These are phyloP conservation scores for Omphalotus guepiniiformis DNA, from an alignment of 768 basidiomycete genomes.

Conservation along the genomic window DNA sequence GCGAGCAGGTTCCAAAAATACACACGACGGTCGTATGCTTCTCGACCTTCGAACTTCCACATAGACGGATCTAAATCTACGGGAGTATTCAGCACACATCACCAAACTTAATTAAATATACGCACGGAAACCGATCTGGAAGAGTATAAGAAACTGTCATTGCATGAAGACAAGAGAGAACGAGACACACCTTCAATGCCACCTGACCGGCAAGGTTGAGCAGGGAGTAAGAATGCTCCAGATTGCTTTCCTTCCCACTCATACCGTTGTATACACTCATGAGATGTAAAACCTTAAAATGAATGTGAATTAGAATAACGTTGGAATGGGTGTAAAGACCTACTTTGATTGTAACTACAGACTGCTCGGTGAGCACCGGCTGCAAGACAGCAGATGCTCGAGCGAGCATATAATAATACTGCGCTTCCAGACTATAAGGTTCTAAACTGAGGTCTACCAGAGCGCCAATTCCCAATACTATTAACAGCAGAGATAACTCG, in stretches of 20 bases:
- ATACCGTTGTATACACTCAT: slow-evolving; percentile 54
- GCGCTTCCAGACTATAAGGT: slow-evolving; percentile 47
- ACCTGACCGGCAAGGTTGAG: slow-evolving; percentile 46
- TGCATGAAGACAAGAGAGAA: slow-evolving; percentile 9
- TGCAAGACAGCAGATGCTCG: slow-evolving; percentile 44
- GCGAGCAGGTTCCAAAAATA: slow-evolving; percentile 54
- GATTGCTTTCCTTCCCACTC: slow-evolving; percentile 47
- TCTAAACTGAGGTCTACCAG: slow-evolving; percentile 42
- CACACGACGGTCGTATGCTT: slow-evolving; percentile 47
- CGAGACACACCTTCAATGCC: slow-evolving; percentile 37
- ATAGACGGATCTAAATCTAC: slow-evolving; percentile 47
- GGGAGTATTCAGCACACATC: background rate
- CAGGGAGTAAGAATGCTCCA: slow-evolving; percentile 42
- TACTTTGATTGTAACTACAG: slow-evolving; percentile 44
- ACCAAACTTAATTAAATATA: slow-evolving; percentile 1
- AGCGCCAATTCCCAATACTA: slow-evolving; percentile 44
- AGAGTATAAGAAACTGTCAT: background rate
- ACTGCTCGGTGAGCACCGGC: slow-evolving; percentile 37
- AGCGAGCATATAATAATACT: slow-evolving; percentile 47
- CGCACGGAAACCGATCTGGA: slow-evolving; percentile 43
- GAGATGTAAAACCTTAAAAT: slow-evolving; percentile 37
- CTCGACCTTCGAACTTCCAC: slow-evolving; percentile 46
- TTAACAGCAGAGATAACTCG: slow-evolving; percentile 44
- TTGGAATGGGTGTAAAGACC: background rate
- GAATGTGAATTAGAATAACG: background rate